Base-by-base conservation (phyloP, 805 yeast species). In the Isabelozyma heimii region DNA sequence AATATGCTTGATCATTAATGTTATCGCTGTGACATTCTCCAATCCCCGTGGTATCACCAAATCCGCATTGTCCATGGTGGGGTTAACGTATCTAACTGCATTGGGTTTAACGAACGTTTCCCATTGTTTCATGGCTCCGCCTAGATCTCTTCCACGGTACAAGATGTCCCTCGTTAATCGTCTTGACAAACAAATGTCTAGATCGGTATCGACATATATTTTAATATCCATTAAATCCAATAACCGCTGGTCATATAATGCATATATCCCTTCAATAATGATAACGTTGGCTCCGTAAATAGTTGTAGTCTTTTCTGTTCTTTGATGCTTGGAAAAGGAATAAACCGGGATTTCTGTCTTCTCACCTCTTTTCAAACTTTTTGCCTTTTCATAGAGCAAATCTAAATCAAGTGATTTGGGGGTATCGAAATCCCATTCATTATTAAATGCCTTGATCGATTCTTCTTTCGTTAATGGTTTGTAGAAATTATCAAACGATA, bases 251-350 rank as follows among this genome's bases (percentile, higher is more conserved):
- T 87, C 90, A 52, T 85, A 83, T 41, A 94, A 67, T 0, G 97
- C 90, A 62, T 88, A 89, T 3, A 94, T 83, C 1, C 99, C 99
- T 66, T 94, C 99, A 37, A 94, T 72, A 5, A 94, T 86, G 46
- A 94, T 87, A 16, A 94, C 96, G 63, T 91, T 91, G 13, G 97
- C 97, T 1, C 97, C 98, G 60, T 91, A 91, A 15, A 94, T 82
- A 3, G 91, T 84, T 44, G 85, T 73, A n/a, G 76, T 75, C 60
- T 85, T 83, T 39, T 76, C 80, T 1, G 92, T 83, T 61, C 52
- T 73, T 67, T 71, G 89, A 85, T 49, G 97, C 77, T 67, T 85
- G 78, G 40, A 82, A 78, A 20, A 97, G 84, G 58, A 94, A 52
- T 74, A 74, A 9, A 71, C 70, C 1, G 78, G 79, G 20, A 74